Evolutionary conservation across 345 rosid genomes (phyloP).

Genomic region (Salix koriyanagi): DNA sequence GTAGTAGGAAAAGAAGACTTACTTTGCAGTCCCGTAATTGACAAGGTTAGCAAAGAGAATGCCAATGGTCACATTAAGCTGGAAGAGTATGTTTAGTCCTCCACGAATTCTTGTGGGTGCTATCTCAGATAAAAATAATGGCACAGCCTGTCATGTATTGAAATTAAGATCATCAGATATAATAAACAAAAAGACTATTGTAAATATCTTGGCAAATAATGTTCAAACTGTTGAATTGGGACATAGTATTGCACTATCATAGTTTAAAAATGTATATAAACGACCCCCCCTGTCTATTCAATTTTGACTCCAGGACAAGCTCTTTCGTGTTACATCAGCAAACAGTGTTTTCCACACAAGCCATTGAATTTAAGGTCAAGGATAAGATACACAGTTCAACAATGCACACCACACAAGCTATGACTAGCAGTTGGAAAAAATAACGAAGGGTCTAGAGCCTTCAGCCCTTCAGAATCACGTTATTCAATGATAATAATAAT

Average conservation of each 20-base stretch:
- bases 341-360: background rate
- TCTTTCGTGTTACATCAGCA: background rate
- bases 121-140: slow-evolving; percentile 88
- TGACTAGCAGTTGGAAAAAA: slow-evolving; percentile 2
- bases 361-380: slow-evolving; percentile 11
- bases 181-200: background rate
- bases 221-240: background rate
- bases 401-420: background rate
- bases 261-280: background rate
- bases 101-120: slow-evolving; percentile 95
- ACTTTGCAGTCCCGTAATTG: slow-evolving; percentile 93
- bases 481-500: background rate
- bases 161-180: background rate
- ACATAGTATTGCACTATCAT: background rate
- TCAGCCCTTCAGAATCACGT: slow-evolving; percentile 3
- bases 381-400: slow-evolving; percentile 22
- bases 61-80: slow-evolving; percentile 90
- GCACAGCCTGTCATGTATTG: slow-evolving; percentile 59
- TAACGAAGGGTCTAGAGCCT: background rate
- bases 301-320: background rate
- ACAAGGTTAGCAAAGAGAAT: slow-evolving; percentile 85
- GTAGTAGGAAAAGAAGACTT: slow-evolving; percentile 15
- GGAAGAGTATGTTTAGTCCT: slow-evolving; percentile 85
- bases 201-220: background rate
- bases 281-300: background rate